Evolutionary conservation across 108 stramenopile species (phyloP).

Genomic region (Bacterosira constricta): DNA sequence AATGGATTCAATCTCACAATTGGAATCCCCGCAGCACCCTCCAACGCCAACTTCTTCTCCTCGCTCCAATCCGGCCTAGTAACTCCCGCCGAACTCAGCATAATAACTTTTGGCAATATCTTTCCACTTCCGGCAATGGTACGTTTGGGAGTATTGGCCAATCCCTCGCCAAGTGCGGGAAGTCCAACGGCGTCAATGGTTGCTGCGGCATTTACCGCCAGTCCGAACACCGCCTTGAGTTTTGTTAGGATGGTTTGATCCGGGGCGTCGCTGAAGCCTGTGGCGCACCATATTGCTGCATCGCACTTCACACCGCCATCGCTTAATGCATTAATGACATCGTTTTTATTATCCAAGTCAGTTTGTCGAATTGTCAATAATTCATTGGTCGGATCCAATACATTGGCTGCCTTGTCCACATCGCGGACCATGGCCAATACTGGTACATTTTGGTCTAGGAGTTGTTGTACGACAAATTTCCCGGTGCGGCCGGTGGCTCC

Average conservation of each 20-base stretch:
- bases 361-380: slow-evolving; percentile 54
- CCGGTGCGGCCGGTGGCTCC: slow-evolving; percentile 87
- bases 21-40: slow-evolving; percentile 86
- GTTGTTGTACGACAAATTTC: slow-evolving; percentile 64
- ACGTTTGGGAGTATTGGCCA: slow-evolving; percentile 17
- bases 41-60: slow-evolving; percentile 62
- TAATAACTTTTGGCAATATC: slow-evolving; percentile 68
- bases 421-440: slow-evolving; percentile 78
- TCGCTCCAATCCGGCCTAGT: slow-evolving; percentile 77
- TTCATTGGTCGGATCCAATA: slow-evolving; percentile 43
- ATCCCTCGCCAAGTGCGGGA: slow-evolving; percentile 55
- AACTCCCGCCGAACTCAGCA: slow-evolving; percentile 81
- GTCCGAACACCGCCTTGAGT: slow-evolving; percentile 33
- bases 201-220: slow-evolving; percentile 49
- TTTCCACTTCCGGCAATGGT: neutral
- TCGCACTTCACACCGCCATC: slow-evolving; percentile 45
- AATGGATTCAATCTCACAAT: slow-evolving; percentile 94
- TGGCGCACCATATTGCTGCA: slow-evolving; percentile 86
- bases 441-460: slow-evolving; percentile 40
- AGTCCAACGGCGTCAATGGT: slow-evolving; percentile 77
- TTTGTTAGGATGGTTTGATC: slow-evolving; percentile 44
- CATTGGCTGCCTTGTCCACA: slow-evolving; percentile 48
- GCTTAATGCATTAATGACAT: slow-evolving; percentile 42
- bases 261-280: slow-evolving; percentile 69
- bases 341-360: slow-evolving; percentile 48